phyloP scores from a whole-genome alignment of 208 protist species.

The Acanthamoeba royreba region DNA sequence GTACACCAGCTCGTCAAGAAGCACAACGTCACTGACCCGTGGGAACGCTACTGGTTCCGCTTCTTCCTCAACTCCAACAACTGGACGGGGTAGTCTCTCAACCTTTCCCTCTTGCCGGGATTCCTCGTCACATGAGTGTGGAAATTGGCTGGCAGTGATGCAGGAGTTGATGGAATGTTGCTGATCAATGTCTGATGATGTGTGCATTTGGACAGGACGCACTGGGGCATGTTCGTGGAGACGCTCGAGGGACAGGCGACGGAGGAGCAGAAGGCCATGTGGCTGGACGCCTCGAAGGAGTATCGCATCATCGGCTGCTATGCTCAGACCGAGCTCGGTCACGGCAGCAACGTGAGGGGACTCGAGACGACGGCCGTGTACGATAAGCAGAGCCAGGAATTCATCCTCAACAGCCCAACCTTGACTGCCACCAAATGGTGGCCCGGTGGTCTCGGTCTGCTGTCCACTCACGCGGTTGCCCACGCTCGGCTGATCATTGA shows the following conservation, averaged over 20 bases:
- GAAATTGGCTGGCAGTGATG: too few relatives aligned
- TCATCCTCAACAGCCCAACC: conserved; percentile 71
- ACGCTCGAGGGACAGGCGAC: conserved; percentile 13
- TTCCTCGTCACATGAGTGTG: background rate
- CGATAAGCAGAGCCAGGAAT: conserved; percentile 58
- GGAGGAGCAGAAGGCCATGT: background rate
- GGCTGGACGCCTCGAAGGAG: background rate
- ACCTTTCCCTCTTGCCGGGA: background rate
- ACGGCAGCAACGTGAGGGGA: conserved; percentile 63
- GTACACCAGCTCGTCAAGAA: background rate
- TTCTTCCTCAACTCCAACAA: background rate
- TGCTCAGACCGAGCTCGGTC: conserved; percentile 34
- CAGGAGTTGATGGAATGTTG: background rate
- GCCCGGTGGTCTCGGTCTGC: conserved; percentile 55
- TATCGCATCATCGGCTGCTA: conserved; percentile 35
- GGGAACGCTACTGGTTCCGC: background rate
- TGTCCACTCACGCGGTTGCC: conserved; percentile 59
- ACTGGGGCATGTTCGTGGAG: conserved; percentile 7
- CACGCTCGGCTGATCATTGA: conserved; percentile 67
- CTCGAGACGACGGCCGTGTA: conserved; percentile 75
- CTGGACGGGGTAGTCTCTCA: background rate
- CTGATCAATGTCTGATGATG: background rate
- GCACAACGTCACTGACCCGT: background rate
- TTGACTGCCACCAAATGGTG: conserved; percentile 43
- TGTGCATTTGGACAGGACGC: background rate